phyloP scores from a whole-genome alignment of 2,329 filamentous ascomycete species.

The Neurospora sp. region DNA sequence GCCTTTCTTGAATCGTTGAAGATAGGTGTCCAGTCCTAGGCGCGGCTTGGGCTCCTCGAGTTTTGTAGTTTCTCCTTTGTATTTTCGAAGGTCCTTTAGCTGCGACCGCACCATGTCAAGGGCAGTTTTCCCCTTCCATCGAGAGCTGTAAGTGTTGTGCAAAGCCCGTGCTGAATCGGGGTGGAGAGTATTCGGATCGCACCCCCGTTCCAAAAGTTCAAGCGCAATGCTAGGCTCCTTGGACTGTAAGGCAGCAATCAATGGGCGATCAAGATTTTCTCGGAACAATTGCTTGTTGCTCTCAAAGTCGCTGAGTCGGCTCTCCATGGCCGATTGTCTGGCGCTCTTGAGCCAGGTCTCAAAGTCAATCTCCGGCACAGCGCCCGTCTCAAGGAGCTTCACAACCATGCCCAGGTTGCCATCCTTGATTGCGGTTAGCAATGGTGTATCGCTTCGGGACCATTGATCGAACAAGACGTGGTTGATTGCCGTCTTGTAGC shows the following conservation, averaged over 20 bases:
- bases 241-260: constrained; percentile 51
- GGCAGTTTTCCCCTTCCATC: constrained; percentile 35
- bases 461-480: constrained; percentile 35
- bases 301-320: constrained; percentile 31
- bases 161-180: constrained; percentile 26
- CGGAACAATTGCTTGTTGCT: constrained; percentile 39
- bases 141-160: constrained; percentile 21
- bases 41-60: constrained; percentile 22
- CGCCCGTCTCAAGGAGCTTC: constrained; percentile 55
- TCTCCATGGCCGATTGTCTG: constrained; percentile 32
- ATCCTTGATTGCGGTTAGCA: constrained; percentile 48
- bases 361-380: constrained; percentile 48
- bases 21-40: constrained; percentile 39
- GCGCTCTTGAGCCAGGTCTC: constrained; percentile 51
- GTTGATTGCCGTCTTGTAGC: constrained; percentile 54
- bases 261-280: constrained; percentile 47
- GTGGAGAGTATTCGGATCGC: constrained; percentile 53
- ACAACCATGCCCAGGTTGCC: constrained; percentile 42
- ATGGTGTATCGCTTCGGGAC: constrained; percentile 22
- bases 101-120: constrained; percentile 51
- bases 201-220: constrained; percentile 52
- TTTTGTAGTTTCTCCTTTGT: constrained; percentile 24
- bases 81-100: constrained; percentile 38
- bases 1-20: constrained; percentile 37
- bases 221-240: constrained; percentile 37